Percentiles rank a stretch among this genome's conserved stretches.
These are phyloP conservation scores for Candida xyloterini DNA, from an alignment of 805 yeast species.

Conservation along the genomic window DNA sequence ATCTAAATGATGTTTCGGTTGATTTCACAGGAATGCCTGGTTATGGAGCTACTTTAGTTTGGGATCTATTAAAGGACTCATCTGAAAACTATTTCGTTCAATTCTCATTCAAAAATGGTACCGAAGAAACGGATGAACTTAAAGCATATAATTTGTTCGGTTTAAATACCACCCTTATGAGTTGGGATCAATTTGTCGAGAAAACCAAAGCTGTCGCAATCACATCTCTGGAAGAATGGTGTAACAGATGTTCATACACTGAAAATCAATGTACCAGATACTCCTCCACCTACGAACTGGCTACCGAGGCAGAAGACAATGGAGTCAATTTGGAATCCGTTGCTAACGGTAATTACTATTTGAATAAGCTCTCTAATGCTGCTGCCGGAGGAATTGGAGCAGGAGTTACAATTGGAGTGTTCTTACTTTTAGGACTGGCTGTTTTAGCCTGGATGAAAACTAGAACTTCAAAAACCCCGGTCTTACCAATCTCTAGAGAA, in stretches of 20 bases:
- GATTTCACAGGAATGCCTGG: conserved; percentile 46
- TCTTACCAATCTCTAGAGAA: conserved; percentile 5
- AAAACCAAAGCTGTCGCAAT: conserved; percentile 30
- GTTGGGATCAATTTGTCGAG: conserved; percentile 37
- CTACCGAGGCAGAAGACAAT: conserved; percentile 25
- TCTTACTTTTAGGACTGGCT: conserved; percentile 34
- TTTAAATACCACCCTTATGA: conserved; percentile 27
- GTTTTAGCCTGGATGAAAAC: conserved; percentile 24
- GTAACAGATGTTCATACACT: conserved; percentile 35
- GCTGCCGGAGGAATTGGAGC: conserved; percentile 54
- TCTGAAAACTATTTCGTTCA: conserved; percentile 36
- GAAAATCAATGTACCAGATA: conserved; percentile 35
- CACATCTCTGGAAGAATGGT: conserved; percentile 35
- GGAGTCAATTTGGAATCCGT: conserved; percentile 33
- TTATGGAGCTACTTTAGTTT: conserved; percentile 45
- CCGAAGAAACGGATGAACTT: conserved; percentile 34
- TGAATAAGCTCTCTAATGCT: conserved; percentile 33
- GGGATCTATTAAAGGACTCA: conserved; percentile 37
- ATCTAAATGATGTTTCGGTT: conserved; percentile 33
- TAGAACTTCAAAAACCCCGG: neutral
- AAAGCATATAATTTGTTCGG: conserved; percentile 40
- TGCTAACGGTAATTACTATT: conserved; percentile 28
- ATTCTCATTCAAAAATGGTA: conserved; percentile 47
- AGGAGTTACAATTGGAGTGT: conserved; percentile 47
- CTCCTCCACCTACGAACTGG: conserved; percentile 32